Evolutionary conservation across 192 early-diverging fungal genomes (phyloP), one percentile per base, ranked within the genome.

Genomic region (Oehlia diaphana): DNA sequence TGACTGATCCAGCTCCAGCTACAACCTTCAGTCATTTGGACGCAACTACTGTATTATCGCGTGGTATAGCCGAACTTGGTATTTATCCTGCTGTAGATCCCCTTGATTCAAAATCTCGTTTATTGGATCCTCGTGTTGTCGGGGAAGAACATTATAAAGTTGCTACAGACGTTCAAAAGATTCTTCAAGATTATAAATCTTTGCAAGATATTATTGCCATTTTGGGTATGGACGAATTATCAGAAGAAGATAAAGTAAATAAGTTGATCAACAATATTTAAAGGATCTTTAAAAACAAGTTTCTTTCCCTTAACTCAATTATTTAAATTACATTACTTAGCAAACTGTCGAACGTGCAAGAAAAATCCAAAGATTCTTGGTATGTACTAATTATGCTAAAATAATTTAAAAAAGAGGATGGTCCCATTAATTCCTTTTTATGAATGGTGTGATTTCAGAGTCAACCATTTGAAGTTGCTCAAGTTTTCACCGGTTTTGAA

Each of bases 181-280:
- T 97, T 85, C 93, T 98, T 81, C 97, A 98, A 90, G 94, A 93
- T 86, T 98, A 98, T 93, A 98, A 98, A 93, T 96, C 95, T 77
- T 94, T 98, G 78, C 97, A 98, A 88, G 97, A 98, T 91, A 98
- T 98, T 84, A 98, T 98, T 92, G 96, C 97, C 89, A 97, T 98
- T 95, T 88, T 98, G 79, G 95, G 95, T 94, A 98, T 98, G 96
- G 96, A 98, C 87, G 96, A 98, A 91, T 88, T 98, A 88, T 98
- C 96, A 53, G 96, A 98, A 85, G 96, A 98, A 85, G 97, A 98
- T 90, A 98, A 98, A 37, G 67, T 69, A 69, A 35, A 23, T 16
- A 37, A 28, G 4, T 68, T 39, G 4, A 68, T 9, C 26, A 37
- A 39, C 1, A 33, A 12, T 31, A 33, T 31, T 65, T 28, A 28